These are phyloP conservation scores for Ogataea hybrid DNA, from an alignment of 1,139 yeast genomes.

Conservation along the genomic window DNA sequence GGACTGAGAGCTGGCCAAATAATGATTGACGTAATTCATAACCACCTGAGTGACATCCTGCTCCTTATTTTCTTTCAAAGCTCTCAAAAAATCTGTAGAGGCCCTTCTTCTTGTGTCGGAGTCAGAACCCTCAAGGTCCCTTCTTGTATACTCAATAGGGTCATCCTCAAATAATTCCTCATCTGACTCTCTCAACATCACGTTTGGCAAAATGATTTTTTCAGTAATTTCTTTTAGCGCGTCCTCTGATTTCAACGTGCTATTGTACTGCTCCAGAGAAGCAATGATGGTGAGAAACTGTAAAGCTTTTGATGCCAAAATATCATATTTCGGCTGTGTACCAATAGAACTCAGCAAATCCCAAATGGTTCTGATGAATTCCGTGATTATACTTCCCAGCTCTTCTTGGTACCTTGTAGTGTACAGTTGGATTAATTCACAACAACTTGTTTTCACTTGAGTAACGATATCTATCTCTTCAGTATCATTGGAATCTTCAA, in stretches of 20 bases:
- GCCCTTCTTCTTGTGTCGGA: constrained; percentile 90
- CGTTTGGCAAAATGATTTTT: constrained; percentile 84
- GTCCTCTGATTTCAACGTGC: constrained; percentile 62
- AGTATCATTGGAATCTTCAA: constrained; percentile 60
- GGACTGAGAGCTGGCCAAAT: constrained; percentile 49
- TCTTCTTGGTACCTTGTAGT: constrained; percentile 91
- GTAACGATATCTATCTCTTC: constrained; percentile 73
- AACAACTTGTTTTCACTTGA: constrained; percentile 75
- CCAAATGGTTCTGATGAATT: constrained; percentile 85
- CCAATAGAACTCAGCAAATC: constrained; percentile 65
- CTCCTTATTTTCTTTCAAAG: constrained; percentile 78
- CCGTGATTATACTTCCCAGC: constrained; percentile 71
- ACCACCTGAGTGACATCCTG: constrained; percentile 71
- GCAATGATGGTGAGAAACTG: constrained; percentile 82
- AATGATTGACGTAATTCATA: constrained; percentile 70
- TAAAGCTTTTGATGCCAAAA: constrained; percentile 77
- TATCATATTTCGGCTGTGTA: constrained; percentile 74
- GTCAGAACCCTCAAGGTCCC: constrained; percentile 95
- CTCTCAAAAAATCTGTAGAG: constrained; percentile 86
- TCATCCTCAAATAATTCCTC: constrained; percentile 96
- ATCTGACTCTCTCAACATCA: constrained; percentile 79
- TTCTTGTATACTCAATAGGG: constrained; percentile 86
- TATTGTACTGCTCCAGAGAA: constrained; percentile 61
- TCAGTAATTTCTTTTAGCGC: constrained; percentile 77
- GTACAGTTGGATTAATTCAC: constrained; percentile 82